Base-by-base conservation (phyloP, 352 stramenopile genomes). In the Phytophthora meadii region DNA sequence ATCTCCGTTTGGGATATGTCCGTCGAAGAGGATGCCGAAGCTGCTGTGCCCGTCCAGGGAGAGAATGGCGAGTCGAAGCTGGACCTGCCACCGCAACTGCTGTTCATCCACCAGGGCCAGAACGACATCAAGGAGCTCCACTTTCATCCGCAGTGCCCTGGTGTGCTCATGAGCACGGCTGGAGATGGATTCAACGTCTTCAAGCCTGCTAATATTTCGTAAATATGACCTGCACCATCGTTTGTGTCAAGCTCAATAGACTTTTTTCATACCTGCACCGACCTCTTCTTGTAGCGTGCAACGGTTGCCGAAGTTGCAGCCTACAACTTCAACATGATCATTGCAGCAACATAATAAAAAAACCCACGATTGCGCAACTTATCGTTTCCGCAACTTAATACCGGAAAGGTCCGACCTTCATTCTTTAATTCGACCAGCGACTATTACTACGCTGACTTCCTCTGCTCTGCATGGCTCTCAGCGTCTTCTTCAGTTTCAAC, bases 81-180 rank as follows among this genome's bases (percentile, higher is more conserved):
- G 56, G 90, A 98, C 54, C 82, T 99, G 70, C 98, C 98, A 30
- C 95, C 97, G 39, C 98, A 99, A 83, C 88, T 99, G 40, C 86
- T 99, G 24, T 99, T 99, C 84, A 97, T 99, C 53, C 98, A 99
- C 82, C 97, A 98, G 72, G 98, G 98, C n/a, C 97, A 98, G 67
- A 93, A 89, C 48, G 96, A 99, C 73, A 98, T 99, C 77, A 99
- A 99, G 82, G 98, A 99, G 80, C 80, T 99, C 17, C 97, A 99
- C 79, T 99, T 99, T 87, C 98, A 99, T 85, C 97, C 93, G 45
- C 98, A 99, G 82, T 99, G 99, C 60, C 95, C 97, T 32, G 98
- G 97, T 66, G 92, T 98, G 71, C 78, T 99, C 36, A 94, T 99
- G 54, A 98, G 93, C 54, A 99, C 97, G 22, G 97, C 97, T 39